These are phyloP conservation scores for Phyllosticta paracitricarpa DNA, from an alignment of 2,329 filamentous ascomycete genomes.

Conservation along the genomic window DNA sequence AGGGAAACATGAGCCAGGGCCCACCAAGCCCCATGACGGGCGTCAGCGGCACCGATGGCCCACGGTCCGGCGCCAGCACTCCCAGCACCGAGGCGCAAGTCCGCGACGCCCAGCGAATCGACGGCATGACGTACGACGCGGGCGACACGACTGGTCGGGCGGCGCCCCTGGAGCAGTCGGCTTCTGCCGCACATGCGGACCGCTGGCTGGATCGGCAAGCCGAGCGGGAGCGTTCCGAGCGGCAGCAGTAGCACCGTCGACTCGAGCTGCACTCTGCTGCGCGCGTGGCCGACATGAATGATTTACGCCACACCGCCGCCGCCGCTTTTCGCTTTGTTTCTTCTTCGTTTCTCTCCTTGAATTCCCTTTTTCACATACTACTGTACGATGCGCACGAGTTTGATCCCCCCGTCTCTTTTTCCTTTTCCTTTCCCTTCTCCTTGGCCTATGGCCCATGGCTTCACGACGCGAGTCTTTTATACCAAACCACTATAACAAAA, in stretches of 20 bases:
- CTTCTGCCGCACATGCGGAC: slow-evolving; percentile 7
- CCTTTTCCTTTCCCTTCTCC: too few relatives aligned
- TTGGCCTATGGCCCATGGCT: too few relatives aligned
- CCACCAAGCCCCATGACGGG: slow-evolving; percentile 22
- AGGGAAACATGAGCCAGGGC: slow-evolving; percentile 6
- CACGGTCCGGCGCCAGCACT: slow-evolving; percentile 20
- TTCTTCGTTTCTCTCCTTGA: too few relatives aligned
- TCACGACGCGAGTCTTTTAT: too few relatives aligned
- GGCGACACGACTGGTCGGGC: slow-evolving; percentile 30
- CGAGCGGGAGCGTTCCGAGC: background rate
- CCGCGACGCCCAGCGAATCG: slow-evolving; percentile 33
- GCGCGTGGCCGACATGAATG: too few relatives aligned
- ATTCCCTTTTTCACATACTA: too few relatives aligned
- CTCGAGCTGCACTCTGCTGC: background rate
- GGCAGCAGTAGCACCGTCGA: background rate
- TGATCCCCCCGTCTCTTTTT: too few relatives aligned
- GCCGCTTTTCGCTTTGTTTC: too few relatives aligned
- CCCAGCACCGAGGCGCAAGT: slow-evolving; percentile 26
- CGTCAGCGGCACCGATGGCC: slow-evolving; percentile 14
- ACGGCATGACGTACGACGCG: slow-evolving; percentile 37
- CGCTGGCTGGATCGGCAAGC: slow-evolving; percentile 4
- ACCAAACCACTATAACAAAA: too few relatives aligned
- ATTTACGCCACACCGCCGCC: too few relatives aligned
- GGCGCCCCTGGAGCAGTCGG: slow-evolving; percentile 15
- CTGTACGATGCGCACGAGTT: too few relatives aligned